phyloP scores from a whole-genome alignment of 2,329 filamentous ascomycete species.

The Beauveria caledonica region DNA sequence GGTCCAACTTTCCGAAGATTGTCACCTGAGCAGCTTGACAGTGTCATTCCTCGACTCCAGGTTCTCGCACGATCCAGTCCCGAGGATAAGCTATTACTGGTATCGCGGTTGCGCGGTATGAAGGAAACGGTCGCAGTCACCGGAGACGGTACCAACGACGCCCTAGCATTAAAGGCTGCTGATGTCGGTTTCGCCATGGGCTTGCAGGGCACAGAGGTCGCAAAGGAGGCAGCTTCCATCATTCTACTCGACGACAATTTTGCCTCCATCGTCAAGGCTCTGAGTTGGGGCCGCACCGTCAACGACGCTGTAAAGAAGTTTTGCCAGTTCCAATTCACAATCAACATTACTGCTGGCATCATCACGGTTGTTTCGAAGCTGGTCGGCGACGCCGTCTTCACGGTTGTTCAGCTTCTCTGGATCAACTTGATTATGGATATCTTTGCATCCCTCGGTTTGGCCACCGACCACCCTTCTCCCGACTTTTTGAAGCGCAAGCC shows the following conservation, averaged over 20 bases:
- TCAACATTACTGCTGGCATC: constrained; percentile 53
- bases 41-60: constrained; percentile 53
- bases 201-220: constrained; percentile 56
- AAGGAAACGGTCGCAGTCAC: constrained; percentile 60
- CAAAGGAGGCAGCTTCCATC: constrained; percentile 53
- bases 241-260: constrained; percentile 59
- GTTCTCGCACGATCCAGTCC: constrained; percentile 62
- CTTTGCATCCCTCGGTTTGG: constrained; percentile 44
- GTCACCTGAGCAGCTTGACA: constrained; percentile 38
- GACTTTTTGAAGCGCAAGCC: constrained; percentile 26
- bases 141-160: constrained; percentile 60
- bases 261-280: constrained; percentile 52
- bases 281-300: constrained; percentile 55
- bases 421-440: constrained; percentile 55
- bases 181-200: constrained; percentile 64
- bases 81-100: constrained; percentile 60
- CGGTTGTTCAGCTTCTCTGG: constrained; percentile 51
- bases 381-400: constrained; percentile 43
- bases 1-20: constrained; percentile 48
- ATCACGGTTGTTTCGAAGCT: constrained; percentile 50
- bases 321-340: constrained; percentile 47
- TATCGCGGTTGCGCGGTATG: constrained; percentile 54
- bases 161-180: constrained; percentile 55
- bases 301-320: constrained; percentile 59
- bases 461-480: constrained; percentile 29